Evolutionary conservation across 805 yeast species (phyloP).

Genomic region (Komagataella populi): DNA sequence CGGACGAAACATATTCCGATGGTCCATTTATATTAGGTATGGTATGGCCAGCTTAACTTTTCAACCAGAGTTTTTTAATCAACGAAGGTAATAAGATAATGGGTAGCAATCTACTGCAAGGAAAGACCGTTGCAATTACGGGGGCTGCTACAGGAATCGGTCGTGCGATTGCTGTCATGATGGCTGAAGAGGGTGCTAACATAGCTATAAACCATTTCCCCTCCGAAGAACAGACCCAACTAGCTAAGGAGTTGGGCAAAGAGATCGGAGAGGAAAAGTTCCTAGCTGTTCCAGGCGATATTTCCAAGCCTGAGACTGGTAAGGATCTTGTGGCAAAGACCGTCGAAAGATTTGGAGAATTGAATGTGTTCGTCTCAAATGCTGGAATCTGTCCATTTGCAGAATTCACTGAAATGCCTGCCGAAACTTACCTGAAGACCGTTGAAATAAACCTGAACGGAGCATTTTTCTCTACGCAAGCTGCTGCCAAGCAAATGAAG

Average conservation of each 20-base stretch:
- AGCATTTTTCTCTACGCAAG: slow-evolving; percentile 29
- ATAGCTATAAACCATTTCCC: slow-evolving; percentile 22
- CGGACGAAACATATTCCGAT: background rate
- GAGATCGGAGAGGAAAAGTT: slow-evolving; percentile 14
- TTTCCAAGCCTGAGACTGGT: slow-evolving; percentile 24
- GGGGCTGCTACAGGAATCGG: slow-evolving; percentile 36
- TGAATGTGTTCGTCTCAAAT: slow-evolving; percentile 28
- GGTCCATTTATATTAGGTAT: background rate
- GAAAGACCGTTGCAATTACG: slow-evolving; percentile 25
- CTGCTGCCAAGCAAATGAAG: slow-evolving; percentile 30
- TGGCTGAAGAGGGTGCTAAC: slow-evolving; percentile 27
- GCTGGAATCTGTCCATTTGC: slow-evolving; percentile 31
- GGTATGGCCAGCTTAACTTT: background rate
- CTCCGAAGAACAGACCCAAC: slow-evolving; percentile 8
- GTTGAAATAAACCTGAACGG: slow-evolving; percentile 28
- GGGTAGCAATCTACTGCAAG: slow-evolving; percentile 8
- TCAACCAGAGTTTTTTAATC: background rate
- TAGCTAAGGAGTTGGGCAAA: slow-evolving; percentile 10
- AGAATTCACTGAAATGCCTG: slow-evolving; percentile 25
- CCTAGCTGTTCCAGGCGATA: slow-evolving; percentile 30
- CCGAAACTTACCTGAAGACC: slow-evolving; percentile 20
- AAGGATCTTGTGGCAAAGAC: slow-evolving; percentile 15
- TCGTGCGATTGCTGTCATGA: slow-evolving; percentile 25
- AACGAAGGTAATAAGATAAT: background rate
- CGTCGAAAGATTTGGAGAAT: slow-evolving; percentile 23